Base-by-base conservation (phyloP, 2,329 filamentous ascomycete species). In the Endoconidiophora polonica region DNA sequence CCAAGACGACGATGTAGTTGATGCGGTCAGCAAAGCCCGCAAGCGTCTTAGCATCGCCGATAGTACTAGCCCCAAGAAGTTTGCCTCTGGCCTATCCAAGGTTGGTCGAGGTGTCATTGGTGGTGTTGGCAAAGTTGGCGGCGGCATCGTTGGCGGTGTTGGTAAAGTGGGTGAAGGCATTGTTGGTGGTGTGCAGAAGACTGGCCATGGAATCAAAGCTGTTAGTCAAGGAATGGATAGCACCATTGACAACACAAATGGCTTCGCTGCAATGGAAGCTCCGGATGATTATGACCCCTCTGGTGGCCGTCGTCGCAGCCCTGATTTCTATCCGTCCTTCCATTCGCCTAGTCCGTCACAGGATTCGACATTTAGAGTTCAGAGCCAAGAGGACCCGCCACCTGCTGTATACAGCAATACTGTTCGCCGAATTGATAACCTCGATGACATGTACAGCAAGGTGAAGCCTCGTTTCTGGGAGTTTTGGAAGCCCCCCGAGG, bases 401-500 rank as follows among this genome's bases (percentile, higher is more conserved):
- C 38, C 46, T 12, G 5, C 37, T 12, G 51, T 22, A 6, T 53
- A 49, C 33, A 67, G 66, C 12, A 78, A 77, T 56, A 76, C 73
- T 0, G 72, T 72, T 3, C 71, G 75, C 43, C 72, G 69, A 53
- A 58, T 69, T 5, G 64, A 63, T 2, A 68, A 74, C 45, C 57
- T 70, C 38, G 67, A 73, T 2, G 68, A 72, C 9, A 70, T 74
- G 62, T 68, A 70, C 48, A 59, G 64, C 47, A 65, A 63, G 4
- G 66, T 71, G 7, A 63, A 67, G 23, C 62, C 65, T 0, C 65
- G 62, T 39, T 81, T 76, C 67, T 81, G 73, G 65, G 64, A 81
- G 54, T 81, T 81, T 53, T 81, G 77, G 77, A 76, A 77, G 56
- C 72, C 74, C 0, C 77, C 77, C 0, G 63, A 70, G 1, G 77